Base-by-base conservation (phyloP, 2,329 filamentous ascomycete species). In the Aspergillus sp. region DNA sequence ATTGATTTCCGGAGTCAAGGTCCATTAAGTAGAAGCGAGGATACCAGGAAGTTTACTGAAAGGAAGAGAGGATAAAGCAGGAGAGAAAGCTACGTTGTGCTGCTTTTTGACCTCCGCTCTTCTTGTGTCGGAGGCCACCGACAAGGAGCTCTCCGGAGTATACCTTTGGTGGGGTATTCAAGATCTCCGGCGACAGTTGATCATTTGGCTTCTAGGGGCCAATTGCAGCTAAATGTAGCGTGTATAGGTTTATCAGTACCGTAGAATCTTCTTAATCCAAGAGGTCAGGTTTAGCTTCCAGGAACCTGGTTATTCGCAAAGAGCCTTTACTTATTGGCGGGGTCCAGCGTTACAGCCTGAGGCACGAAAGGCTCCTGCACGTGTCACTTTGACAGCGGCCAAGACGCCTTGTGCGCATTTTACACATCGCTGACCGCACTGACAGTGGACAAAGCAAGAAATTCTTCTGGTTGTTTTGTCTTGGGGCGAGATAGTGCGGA, bases 41-140 rank as follows among this genome's bases (percentile, higher is more conserved):
- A 47, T 37, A 22, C 5, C 37, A 49, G 30, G 27, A 24, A 48
- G 53, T 37, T 37, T 37, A 12, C 56, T 46, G 41, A 51, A 46
- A 50, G 53, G 42, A 24, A 17, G 37, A 54, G 22, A 41, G 4
- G n/a, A 15, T 53, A 9, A 15, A 50, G 48, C 33, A 22, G 27
- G 34, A 51, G 3, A 48, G 27, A 39, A 39, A 22, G 27, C 30
- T 49, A 47, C 54, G 39, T 46, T 48, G 20, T 49, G 55, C 20
- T 52, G 54, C 24, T 57, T 63, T 66, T 64, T 52, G 60, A 65
- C 62, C 64, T 63, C 61, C 59, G 58, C 58, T 56, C 56, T 54
- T 52, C 39, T 53, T 64, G 63, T 65, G 65, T 75, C 73, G 73
- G 72, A 74, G 70, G 59, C 60, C 64, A 70, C 72, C 73, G 72